phyloP scores from a whole-genome alignment of 805 yeast species.

The Lipomyces mesembrius region DNA sequence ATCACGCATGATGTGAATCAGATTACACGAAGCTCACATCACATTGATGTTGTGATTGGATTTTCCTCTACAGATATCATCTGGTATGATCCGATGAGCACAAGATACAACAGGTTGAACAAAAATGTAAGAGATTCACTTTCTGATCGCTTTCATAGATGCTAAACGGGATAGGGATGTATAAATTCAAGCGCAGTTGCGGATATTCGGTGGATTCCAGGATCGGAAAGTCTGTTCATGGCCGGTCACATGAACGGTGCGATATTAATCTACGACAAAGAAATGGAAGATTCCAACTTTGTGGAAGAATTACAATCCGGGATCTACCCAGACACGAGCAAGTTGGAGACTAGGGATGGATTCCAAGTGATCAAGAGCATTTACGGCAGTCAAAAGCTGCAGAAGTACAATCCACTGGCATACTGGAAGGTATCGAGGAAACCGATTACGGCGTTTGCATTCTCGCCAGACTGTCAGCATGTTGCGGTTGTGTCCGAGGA shows the following conservation, averaged over 20 bases:
- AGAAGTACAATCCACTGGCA: constrained; percentile 54
- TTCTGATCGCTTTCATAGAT: not conserved
- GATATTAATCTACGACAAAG: constrained; percentile 56
- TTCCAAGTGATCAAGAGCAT: constrained; percentile 33
- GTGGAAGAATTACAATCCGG: constrained; percentile 22
- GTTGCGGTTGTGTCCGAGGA: constrained; percentile 65
- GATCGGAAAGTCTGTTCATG: constrained; percentile 52
- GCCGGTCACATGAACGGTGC: constrained; percentile 71
- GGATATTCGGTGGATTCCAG: constrained; percentile 56
- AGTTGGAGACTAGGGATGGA: constrained; percentile 25
- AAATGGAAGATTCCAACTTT: constrained; percentile 50
- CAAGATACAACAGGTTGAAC: constrained; percentile 58
- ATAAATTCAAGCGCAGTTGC: constrained; percentile 51
- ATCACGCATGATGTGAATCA: constrained; percentile 48
- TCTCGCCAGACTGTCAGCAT: constrained; percentile 52
- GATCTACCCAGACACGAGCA: constrained; percentile 16
- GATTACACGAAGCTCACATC: constrained; percentile 42
- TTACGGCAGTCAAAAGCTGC: constrained; percentile 25
- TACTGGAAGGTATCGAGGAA: constrained; percentile 66
- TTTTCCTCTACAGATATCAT: constrained; percentile 69
- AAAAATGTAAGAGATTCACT: constrained; percentile 44
- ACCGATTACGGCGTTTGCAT: constrained; percentile 57
- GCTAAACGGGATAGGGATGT: constrained; percentile 44
- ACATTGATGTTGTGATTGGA: constrained; percentile 62
- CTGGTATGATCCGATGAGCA: constrained; percentile 59